Conservation (phyloP, 768 basidiomycete genomes). For the Rhizopogon vulgaris region DNA sequence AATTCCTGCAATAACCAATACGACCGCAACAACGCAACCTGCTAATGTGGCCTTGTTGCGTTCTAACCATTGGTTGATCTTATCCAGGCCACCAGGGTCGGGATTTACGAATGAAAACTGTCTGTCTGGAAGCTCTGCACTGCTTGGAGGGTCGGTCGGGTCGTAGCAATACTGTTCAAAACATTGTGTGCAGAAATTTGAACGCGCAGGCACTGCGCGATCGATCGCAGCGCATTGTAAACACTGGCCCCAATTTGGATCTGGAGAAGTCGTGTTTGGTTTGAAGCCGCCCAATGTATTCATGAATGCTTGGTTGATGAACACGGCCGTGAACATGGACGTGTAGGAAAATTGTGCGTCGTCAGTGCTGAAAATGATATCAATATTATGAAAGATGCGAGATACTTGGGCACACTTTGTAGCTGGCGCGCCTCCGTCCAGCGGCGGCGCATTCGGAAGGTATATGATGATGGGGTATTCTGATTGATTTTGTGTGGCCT, state of each 20-base stretch:
- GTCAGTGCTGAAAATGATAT: conserved; percentile 33
- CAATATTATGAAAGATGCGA: conserved; percentile 3
- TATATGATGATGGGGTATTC: conserved; percentile 68
- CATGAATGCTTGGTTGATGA: conserved; percentile 55
- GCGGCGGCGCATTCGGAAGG: conserved; percentile 71
- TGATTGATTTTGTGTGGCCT: conserved; percentile 40
- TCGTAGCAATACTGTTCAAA: conserved; percentile 54
- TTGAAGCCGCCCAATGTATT: conserved; percentile 56
- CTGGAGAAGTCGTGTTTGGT: conserved; percentile 51
- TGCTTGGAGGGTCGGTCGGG: conserved; percentile 55
- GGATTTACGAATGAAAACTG: conserved; percentile 46
- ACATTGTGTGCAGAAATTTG: conserved; percentile 50
- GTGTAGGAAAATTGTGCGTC: conserved; percentile 62
- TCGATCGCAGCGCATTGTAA: conserved; percentile 61
- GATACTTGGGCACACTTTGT: conserved; percentile 44
- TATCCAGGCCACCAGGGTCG: conserved; percentile 42
- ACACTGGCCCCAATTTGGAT: conserved; percentile 48
- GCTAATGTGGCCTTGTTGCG: conserved; percentile 42
- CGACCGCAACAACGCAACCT: conserved; percentile 39
- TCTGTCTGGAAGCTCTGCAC: conserved; percentile 31
- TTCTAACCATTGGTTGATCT: conserved; percentile 37
- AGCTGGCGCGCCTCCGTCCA: conserved; percentile 53
- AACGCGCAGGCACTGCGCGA: conserved; percentile 36
- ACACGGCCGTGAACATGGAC: conserved; percentile 42
- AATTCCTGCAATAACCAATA: conserved; percentile 32